Evolutionary conservation across 1,139 yeast genomes (phyloP), one percentile per base, ranked within the genome.

Genomic region (Taphrina sp.): DNA sequence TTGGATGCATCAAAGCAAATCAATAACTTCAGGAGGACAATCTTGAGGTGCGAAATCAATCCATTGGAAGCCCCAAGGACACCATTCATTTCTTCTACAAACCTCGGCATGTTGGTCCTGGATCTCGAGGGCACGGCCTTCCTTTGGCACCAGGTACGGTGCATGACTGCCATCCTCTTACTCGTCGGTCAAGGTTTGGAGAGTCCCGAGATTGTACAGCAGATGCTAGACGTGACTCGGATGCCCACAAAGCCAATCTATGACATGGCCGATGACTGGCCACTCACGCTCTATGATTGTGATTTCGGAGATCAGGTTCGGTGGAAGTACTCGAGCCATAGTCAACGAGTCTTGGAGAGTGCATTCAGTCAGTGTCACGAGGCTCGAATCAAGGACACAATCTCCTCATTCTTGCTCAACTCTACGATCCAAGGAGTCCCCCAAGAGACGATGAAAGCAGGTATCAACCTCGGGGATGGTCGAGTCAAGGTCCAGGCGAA

Each of bases 101-200:
- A 60, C 4, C 64, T 61, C 4, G 61, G 57, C 3, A 73, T 76
- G 57, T 85, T 76, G 64, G 84, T 83, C 58, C 82, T 92, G 67
- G 90, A 89, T 66, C 72, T 92, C 54, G 76, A 79, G 61, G 99
- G 98, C 0, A 75, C 87, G 1, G 98, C 98, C 5, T 94, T 94
- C 64, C 72, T 94, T 59, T 94, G 98, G 98, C 97, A 94, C 67
- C 99, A 94, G 69, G 99, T 94, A 20, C 78, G 98, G 53, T 89
- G 95, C 63, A 92, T 94, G 95, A 80, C 89, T 72, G 95, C 95
- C 0, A 75, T 86, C 5, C 69, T 94, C 54, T 80, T 94, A 56
- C 70, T 84, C 23, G 81, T 90, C 3, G 98, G 96, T 0, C 96
- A 89, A 68, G 74, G 74, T 16, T 74, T 80, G 26, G 99, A 94